Evolutionary conservation across 345 rosid species (phyloP).

Genomic region (Cardamine resedifolia): DNA sequence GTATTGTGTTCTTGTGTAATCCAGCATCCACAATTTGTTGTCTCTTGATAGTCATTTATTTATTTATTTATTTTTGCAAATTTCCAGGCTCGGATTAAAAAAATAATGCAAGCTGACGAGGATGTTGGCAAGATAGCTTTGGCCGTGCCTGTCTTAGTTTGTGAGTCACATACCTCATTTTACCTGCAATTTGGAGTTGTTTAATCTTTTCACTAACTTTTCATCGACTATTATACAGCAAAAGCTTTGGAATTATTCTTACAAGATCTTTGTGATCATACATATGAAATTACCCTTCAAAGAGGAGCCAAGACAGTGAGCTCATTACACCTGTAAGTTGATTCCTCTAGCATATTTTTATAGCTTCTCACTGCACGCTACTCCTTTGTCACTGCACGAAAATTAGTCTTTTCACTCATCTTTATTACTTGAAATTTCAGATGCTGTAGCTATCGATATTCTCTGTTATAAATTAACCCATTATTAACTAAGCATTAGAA

Average conservation of each 20-base stretch:
- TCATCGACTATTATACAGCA: slow-evolving; percentile 48
- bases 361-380: neutral
- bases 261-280: slow-evolving; percentile 98
- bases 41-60: no score
- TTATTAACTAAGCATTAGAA: neutral
- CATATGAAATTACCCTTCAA: slow-evolving; percentile 88
- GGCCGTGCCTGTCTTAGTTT: slow-evolving; percentile 98
- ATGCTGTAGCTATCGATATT: neutral
- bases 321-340: slow-evolving; percentile 86
- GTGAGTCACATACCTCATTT: no score
- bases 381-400: neutral
- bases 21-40: no score
- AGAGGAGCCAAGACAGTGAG: slow-evolving; percentile 98
- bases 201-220: neutral
- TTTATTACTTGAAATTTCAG: neutral
- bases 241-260: slow-evolving; percentile 95
- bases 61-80: neutral
- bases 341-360: neutral
- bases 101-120: slow-evolving; percentile 99
- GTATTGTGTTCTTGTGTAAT: no score
- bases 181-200: neutral
- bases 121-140: slow-evolving; percentile 98
- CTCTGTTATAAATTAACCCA: neutral
- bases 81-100: slow-evolving; percentile 91
- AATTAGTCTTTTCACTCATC: neutral